Evolutionary conservation across 352 stramenopile species (phyloP).

Genomic region (Blastocystis sp.): DNA sequence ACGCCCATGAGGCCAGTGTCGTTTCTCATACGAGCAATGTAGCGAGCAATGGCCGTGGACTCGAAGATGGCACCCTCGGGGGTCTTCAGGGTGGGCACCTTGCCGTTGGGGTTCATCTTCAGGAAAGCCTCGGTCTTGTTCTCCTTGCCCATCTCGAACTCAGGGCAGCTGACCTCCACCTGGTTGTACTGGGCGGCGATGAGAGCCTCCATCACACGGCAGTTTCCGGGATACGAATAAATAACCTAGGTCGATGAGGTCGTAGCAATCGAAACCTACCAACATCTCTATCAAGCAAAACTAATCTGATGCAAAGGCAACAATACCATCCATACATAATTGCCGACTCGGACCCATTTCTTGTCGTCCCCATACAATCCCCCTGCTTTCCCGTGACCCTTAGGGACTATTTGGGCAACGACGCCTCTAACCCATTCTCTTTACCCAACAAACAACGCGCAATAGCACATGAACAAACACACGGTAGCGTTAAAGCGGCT

Average conservation of each 20-base stretch:
- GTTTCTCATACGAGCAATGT: constrained; percentile 81
- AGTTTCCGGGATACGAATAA: constrained; percentile 83
- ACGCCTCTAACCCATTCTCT: too few relatives aligned
- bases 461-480: background rate
- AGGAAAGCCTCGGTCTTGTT: constrained; percentile 79
- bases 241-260: constrained; percentile 75
- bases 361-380: too few relatives aligned
- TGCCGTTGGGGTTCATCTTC: constrained; percentile 82
- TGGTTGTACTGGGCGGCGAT: constrained; percentile 88
- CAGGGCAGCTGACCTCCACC: constrained; percentile 79
- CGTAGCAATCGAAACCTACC: too few relatives aligned
- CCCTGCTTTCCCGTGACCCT: too few relatives aligned
- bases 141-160: constrained; percentile 76
- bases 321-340: too few relatives aligned
- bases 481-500: background rate
- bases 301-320: too few relatives aligned
- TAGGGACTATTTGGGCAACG: too few relatives aligned
- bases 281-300: too few relatives aligned
- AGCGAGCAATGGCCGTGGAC: constrained; percentile 86
- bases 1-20: constrained; percentile 83
- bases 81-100: constrained; percentile 85
- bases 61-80: constrained; percentile 79
- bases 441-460: too few relatives aligned
- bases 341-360: too few relatives aligned
- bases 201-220: constrained; percentile 86